Evolutionary conservation across 352 stramenopile genomes (phyloP).

Genomic region (Pelagophyceae sp.): DNA sequence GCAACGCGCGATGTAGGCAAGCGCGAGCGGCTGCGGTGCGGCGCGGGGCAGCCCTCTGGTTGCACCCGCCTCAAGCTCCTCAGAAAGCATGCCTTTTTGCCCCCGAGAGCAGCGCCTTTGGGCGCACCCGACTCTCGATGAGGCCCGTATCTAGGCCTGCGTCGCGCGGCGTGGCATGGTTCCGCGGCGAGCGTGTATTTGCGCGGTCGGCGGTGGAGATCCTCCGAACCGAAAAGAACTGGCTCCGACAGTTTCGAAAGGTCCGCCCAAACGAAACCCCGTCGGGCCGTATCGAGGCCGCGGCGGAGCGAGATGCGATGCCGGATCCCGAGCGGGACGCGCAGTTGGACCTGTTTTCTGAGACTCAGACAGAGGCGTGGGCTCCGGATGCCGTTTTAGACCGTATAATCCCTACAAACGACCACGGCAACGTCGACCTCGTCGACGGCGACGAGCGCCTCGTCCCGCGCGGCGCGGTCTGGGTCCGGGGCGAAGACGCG

Average conservation of each 20-base stretch:
- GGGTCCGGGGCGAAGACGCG: slow-evolving; percentile 8
- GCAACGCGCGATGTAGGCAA: background rate
- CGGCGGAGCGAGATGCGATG: no score
- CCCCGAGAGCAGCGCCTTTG: no score
- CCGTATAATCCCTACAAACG: slow-evolving; percentile 8
- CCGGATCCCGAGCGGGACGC: background rate
- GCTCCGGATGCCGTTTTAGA: background rate
- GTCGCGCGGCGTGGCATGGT: background rate
- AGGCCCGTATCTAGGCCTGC: no score
- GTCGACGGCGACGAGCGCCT: background rate
- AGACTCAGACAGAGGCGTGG: background rate
- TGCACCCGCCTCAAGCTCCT: no score
- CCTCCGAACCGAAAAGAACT: background rate
- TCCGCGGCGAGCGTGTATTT: slow-evolving; percentile 1
- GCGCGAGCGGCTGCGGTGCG: background rate
- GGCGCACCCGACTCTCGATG: no score
- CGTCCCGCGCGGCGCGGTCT: background rate
- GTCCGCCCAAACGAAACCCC: background rate
- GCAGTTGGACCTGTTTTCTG: background rate
- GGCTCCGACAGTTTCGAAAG: background rate
- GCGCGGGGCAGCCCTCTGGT: no score
- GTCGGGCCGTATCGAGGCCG: background rate
- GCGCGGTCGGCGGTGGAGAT: background rate
- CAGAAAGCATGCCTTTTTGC: no score
- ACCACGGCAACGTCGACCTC: slow-evolving; percentile 4